These are phyloP conservation scores for Euryodendron excelsum DNA, from an alignment of 148 eudicot species.

Conservation along the genomic window DNA sequence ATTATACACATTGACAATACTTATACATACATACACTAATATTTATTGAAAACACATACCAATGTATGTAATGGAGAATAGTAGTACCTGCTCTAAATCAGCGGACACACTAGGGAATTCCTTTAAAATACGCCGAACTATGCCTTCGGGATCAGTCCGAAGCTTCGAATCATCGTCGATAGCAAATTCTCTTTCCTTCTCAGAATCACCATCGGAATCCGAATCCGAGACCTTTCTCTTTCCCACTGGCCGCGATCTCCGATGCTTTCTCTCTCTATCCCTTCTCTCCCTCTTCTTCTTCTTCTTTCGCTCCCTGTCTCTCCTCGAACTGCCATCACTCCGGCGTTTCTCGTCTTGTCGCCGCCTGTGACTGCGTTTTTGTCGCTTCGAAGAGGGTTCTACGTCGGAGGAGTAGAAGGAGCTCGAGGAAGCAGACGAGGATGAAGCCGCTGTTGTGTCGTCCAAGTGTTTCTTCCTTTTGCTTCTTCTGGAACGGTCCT, in stretches of 20 bases:
- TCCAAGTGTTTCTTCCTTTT: conserved; percentile 14
- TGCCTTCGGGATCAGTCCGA: conserved; percentile 32
- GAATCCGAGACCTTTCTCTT: conserved; percentile 37
- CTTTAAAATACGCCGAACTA: conserved; percentile 45
- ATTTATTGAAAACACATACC: not conserved
- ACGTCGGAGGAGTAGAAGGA: conserved; percentile 11
- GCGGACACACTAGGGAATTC: conserved; percentile 74
- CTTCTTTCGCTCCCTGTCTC: conserved; percentile 27
- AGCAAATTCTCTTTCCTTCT: not conserved
- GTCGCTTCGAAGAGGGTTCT: conserved; percentile 21
- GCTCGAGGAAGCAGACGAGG: conserved; percentile 15
- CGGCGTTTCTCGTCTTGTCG: conserved; percentile 23
- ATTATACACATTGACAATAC: not conserved
- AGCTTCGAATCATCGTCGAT: not conserved
- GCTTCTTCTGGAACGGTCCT: conserved; percentile 11
- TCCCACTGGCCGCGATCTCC: conserved; percentile 29
- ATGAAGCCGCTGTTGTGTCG: conserved; percentile 22
- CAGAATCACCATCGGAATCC: conserved; percentile 43
- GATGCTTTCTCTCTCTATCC: conserved; percentile 31
- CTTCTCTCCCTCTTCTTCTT: conserved; percentile 24
- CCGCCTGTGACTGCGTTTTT: conserved; percentile 25
- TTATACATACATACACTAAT: not conserved
- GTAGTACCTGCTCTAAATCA: conserved; percentile 60
- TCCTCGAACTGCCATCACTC: conserved; percentile 24
- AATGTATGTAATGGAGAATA: not conserved